Evolutionary conservation across 495 filamentous ascomycete genomes (phyloP).

Genomic region (Pyrenula massariospora): DNA sequence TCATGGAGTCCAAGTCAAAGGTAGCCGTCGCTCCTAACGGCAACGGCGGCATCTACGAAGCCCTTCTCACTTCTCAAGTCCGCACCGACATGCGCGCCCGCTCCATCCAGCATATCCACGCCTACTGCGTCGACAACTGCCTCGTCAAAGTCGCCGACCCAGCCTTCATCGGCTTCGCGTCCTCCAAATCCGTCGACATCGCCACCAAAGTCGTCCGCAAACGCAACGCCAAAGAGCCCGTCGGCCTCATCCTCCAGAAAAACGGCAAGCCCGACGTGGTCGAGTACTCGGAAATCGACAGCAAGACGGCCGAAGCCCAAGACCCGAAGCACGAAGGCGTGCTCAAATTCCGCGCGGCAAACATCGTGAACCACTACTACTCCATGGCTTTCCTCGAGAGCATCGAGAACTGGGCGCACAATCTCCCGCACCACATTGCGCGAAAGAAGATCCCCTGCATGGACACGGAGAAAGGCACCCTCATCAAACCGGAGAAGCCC

Average conservation of each 20-base stretch:
- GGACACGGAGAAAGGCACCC: conserved; percentile 61
- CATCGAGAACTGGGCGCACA: conserved; percentile 75
- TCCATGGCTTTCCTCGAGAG: conserved; percentile 84
- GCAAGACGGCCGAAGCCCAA: conserved; percentile 72
- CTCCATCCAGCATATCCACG: conserved; percentile 90
- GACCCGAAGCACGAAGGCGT: conserved; percentile 73
- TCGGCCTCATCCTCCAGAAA: conserved; percentile 87
- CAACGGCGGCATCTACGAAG: conserved; percentile 95
- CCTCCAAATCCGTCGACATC: conserved; percentile 82
- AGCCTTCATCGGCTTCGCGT: conserved; percentile 87
- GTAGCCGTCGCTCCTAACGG: conserved; percentile 96
- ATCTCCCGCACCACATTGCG: conserved; percentile 88
- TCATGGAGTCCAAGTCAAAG: conserved; percentile 82
- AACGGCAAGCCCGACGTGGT: conserved; percentile 97
- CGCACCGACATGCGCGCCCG: conserved; percentile 80
- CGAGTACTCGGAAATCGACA: conserved; percentile 96
- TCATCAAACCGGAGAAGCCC: conserved; percentile 79
- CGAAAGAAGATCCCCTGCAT: conserved; percentile 95
- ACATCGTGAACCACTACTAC: conserved; percentile 99
- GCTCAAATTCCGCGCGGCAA: conserved; percentile 92
- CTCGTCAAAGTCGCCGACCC: conserved; percentile 96
- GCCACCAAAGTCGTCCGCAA: conserved; percentile 98
- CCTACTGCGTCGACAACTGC: conserved; percentile 98
- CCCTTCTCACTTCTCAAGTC: conserved; percentile 69
- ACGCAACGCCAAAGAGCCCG: conserved; percentile 91